Evolutionary conservation across 352 stramenopile genomes (phyloP).

Genomic region (Globisporangium middletonii): DNA sequence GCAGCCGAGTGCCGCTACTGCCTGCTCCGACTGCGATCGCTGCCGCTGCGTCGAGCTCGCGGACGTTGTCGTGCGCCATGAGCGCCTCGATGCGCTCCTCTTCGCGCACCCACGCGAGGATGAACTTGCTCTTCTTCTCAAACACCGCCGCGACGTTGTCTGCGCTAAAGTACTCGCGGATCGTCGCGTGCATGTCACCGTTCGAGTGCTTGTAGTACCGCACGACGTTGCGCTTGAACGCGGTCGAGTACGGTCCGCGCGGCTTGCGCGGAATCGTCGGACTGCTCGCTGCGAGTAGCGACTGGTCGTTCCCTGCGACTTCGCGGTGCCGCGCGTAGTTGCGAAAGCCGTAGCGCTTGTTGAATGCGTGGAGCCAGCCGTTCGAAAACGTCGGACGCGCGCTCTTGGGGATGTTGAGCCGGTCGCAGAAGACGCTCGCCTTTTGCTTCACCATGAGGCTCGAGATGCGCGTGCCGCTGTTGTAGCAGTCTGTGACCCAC

Average conservation of each 20-base stretch:
- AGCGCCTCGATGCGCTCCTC: slow-evolving; percentile 14
- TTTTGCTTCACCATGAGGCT: slow-evolving; percentile 17
- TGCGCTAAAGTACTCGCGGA: slow-evolving; percentile 10
- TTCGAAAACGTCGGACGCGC: slow-evolving; percentile 13
- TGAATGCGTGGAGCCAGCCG: slow-evolving; percentile 15
- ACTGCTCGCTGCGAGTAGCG: slow-evolving; percentile 5
- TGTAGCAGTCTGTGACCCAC: slow-evolving; percentile 12
- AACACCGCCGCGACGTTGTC: slow-evolving; percentile 12
- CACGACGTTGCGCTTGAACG: slow-evolving; percentile 16
- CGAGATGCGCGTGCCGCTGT: slow-evolving; percentile 12
- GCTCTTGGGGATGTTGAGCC: slow-evolving; percentile 8
- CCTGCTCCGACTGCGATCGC: not conserved
- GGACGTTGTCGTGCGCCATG: slow-evolving; percentile 12
- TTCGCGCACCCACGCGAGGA: slow-evolving; percentile 11
- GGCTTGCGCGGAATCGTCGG: slow-evolving; percentile 6
- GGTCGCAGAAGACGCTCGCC: slow-evolving; percentile 11
- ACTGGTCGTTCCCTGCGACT: slow-evolving; percentile 11
- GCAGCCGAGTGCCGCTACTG: not conserved
- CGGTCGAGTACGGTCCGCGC: slow-evolving; percentile 13
- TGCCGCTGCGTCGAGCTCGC: slow-evolving; percentile 1
- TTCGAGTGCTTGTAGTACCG: slow-evolving; percentile 11
- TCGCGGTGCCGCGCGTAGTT: slow-evolving; percentile 16
- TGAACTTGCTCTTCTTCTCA: slow-evolving; percentile 16
- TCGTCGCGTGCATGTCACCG: slow-evolving; percentile 12
- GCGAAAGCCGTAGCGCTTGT: slow-evolving; percentile 18